Evolutionary conservation across 441 rosid species (phyloP).

Genomic region (Eutrema salsugineum): DNA sequence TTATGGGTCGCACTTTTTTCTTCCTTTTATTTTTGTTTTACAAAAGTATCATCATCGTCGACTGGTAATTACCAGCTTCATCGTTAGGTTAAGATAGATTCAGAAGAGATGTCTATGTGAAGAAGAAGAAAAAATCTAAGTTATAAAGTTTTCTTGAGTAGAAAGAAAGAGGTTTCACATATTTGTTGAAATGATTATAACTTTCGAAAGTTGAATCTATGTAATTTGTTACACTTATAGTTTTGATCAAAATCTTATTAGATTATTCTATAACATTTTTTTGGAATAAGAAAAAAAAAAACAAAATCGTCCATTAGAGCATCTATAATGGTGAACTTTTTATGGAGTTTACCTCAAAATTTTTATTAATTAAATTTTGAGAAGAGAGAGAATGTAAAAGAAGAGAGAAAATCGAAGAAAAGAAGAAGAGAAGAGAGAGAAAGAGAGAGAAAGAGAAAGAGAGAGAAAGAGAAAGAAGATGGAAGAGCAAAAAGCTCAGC

Average conservation of each 20-base stretch:
- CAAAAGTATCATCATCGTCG: not conserved
- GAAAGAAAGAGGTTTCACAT: not conserved
- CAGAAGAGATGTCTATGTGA: not conserved
- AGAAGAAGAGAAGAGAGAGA: no score
- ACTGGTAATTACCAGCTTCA: not conserved
- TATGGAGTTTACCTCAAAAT: no score
- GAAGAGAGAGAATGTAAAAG: no score
- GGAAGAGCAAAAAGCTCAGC: no score
- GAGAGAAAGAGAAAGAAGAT: no score
- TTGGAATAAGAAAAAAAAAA: not conserved
- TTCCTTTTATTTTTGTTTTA: not conserved
- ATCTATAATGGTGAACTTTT: no score
- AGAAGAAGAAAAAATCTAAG: no score
- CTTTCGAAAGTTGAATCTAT: not conserved
- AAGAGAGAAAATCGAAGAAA: no score
- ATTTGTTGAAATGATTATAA: not conserved
- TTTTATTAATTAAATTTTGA: no score
- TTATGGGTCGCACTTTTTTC: not conserved
- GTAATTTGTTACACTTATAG: not conserved
- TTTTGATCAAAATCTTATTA: not conserved
- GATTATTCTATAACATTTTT: not conserved
- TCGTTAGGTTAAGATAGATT: not conserved
- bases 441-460: no score
- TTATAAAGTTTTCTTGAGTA: not conserved
- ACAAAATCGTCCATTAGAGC: not conserved